These are phyloP conservation scores for Hypsizygus ulmarius DNA, from an alignment of 1,284 basidiomycete species.

Conservation along the genomic window DNA sequence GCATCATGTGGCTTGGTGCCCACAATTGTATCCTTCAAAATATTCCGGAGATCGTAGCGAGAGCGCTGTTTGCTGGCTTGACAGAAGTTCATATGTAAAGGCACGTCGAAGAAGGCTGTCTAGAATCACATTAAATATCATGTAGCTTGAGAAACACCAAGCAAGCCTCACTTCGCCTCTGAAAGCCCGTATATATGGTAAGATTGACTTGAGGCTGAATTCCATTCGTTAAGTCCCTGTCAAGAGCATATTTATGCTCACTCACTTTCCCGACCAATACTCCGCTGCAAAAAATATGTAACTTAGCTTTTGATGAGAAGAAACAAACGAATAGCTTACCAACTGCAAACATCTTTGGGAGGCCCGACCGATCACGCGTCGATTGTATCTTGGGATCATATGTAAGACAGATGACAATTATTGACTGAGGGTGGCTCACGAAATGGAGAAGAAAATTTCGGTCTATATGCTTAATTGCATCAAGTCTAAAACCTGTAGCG, in stretches of 20 bases:
- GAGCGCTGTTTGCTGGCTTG: conserved; percentile 57
- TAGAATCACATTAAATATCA: conserved; percentile 25
- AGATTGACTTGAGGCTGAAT: conserved; percentile 49
- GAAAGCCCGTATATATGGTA: conserved; percentile 59
- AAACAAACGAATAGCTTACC: conserved; percentile 29
- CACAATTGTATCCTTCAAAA: conserved; percentile 59
- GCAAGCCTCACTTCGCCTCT: conserved; percentile 56
- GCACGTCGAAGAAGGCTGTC: conserved; percentile 79
- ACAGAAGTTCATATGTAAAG: conserved; percentile 71
- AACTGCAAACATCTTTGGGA: conserved; percentile 62
- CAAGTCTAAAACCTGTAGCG: conserved; percentile 80
- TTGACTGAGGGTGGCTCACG: conserved; percentile 40
- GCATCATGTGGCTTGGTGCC: conserved; percentile 62
- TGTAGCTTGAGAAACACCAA: background rate
- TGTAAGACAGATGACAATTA: background rate
- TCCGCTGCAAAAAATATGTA: conserved; percentile 42
- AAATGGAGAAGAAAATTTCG: conserved; percentile 61
- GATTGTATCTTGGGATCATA: conserved; percentile 44
- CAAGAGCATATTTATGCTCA: conserved; percentile 2
- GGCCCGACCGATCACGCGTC: conserved; percentile 42
- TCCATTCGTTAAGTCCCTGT: conserved; percentile 2
- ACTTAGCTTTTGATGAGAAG: conserved; percentile 2
- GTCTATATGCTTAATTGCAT: conserved; percentile 87
- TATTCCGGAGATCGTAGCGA: conserved; percentile 64
- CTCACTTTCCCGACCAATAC: conserved; percentile 69